Percentiles rank a stretch among this genome's conserved stretches.
Evolutionary conservation across 2,329 filamentous ascomycete species (phyloP).

Genomic region (Epichloe scottii): DNA sequence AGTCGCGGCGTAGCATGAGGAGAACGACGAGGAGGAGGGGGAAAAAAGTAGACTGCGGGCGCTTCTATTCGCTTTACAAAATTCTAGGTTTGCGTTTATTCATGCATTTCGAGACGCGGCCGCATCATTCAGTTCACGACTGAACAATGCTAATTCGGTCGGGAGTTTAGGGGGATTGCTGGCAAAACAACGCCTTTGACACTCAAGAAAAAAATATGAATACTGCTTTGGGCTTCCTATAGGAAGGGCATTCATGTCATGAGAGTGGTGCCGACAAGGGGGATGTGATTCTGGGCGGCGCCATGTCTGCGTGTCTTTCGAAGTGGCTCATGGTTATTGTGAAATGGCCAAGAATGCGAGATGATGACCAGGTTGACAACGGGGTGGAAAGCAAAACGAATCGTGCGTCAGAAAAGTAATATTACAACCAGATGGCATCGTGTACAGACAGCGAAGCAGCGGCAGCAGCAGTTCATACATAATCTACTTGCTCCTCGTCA

Average conservation of each 20-base stretch:
- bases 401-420: background rate
- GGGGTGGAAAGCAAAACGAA: background rate
- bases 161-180: background rate
- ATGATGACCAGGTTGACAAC: background rate
- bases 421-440: no score
- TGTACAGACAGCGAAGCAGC: background rate
- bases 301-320: no score
- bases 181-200: background rate
- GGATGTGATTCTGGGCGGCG: no score
- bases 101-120: no score
- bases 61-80: background rate
- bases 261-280: no score
- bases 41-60: background rate
- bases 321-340: background rate
- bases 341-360: background rate
- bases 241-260: no score
- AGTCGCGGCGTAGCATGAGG: background rate
- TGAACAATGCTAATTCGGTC: no score
- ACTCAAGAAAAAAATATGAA: no score
- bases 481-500: background rate
- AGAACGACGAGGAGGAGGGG: rapidly evolving
- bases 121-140: no score
- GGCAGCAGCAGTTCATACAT: background rate
- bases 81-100: background rate
- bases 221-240: background rate